Conservation (phyloP, 495 filamentous ascomycete species). For the Sordaria brevicollis region DNA sequence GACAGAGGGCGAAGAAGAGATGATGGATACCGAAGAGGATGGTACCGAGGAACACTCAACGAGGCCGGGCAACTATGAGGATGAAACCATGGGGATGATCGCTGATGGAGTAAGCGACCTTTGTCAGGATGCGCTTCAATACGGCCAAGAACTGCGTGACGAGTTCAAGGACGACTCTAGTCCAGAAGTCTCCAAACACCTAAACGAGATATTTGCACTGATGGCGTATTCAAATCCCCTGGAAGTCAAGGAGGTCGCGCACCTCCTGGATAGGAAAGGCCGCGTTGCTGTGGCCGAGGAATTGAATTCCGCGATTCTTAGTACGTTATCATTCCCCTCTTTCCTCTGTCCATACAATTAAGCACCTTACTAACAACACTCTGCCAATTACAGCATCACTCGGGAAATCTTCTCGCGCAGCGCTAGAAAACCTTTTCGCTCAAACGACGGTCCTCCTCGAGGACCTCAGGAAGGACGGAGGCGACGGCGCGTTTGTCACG, state of each 20-base stretch:
- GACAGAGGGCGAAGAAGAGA: conserved; percentile 37
- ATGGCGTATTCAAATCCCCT: conserved; percentile 78
- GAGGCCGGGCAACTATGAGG: conserved; percentile 25
- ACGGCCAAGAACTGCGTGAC: conserved; percentile 66
- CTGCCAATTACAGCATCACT: conserved; percentile 56
- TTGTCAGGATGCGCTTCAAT: conserved; percentile 57
- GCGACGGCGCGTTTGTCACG: conserved; percentile 80
- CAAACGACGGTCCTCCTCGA: conserved; percentile 81
- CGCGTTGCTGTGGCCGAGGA: conserved; percentile 82
- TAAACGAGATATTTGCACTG: conserved; percentile 80
- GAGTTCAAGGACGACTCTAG: conserved; percentile 66
- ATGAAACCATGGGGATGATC: conserved; percentile 34
- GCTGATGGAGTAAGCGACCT: conserved; percentile 48
- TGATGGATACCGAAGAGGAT: conserved; percentile 12
- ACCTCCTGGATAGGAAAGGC: conserved; percentile 65
- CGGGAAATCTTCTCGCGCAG: conserved; percentile 80
- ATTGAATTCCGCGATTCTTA: conserved; percentile 85
- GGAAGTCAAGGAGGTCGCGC: conserved; percentile 62
- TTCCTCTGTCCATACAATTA: not conserved
- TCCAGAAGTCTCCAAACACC: conserved; percentile 56
- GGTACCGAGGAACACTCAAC: conserved; percentile 43
- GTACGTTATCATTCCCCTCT: conserved; percentile 39
- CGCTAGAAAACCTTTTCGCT: conserved; percentile 75
- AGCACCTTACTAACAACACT: conserved; percentile 3
- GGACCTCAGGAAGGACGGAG: conserved; percentile 72